These are phyloP conservation scores for Podila epigama DNA, from an alignment of 192 early-diverging fungal genomes.

Conservation along the genomic window DNA sequence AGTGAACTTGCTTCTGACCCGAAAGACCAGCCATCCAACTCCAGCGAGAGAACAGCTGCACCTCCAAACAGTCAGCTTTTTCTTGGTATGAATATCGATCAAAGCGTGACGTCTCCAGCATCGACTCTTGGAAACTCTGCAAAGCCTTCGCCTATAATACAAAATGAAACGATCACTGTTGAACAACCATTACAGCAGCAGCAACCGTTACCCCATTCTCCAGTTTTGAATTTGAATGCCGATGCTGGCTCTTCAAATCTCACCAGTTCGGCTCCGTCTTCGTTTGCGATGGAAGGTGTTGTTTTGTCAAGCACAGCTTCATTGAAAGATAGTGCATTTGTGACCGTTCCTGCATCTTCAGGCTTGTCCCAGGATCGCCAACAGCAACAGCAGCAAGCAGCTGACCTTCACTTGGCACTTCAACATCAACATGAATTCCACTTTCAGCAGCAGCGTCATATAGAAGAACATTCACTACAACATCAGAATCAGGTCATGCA, in stretches of 20 bases:
- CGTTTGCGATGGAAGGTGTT: constrained; percentile 36
- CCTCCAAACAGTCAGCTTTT: neutral
- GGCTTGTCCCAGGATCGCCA: neutral
- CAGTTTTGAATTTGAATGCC: neutral
- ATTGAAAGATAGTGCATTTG: constrained; percentile 1
- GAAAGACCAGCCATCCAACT: neutral
- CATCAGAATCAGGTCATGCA: constrained; percentile 13
- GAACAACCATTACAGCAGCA: constrained; percentile 2
- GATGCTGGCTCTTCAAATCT: neutral
- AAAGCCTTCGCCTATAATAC: too few relatives aligned
- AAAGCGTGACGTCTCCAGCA: too few relatives aligned
- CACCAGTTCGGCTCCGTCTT: neutral
- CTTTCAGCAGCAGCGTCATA: too few relatives aligned
- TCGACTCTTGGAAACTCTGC: too few relatives aligned
- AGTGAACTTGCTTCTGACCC: neutral
- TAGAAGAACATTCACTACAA: too few relatives aligned
- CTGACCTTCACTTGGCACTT: constrained; percentile 5
- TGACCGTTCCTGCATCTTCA: neutral
- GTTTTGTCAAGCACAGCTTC: constrained; percentile 10
- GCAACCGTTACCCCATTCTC: neutral
- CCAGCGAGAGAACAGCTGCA: neutral
- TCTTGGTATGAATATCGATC: neutral
- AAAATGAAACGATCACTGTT: too few relatives aligned
- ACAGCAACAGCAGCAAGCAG: constrained; percentile 15
- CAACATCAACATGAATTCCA: constrained; percentile 22